Evolutionary conservation across 768 basidiomycete species (phyloP).

Genomic region (Leucosporidium creatinivorum): DNA sequence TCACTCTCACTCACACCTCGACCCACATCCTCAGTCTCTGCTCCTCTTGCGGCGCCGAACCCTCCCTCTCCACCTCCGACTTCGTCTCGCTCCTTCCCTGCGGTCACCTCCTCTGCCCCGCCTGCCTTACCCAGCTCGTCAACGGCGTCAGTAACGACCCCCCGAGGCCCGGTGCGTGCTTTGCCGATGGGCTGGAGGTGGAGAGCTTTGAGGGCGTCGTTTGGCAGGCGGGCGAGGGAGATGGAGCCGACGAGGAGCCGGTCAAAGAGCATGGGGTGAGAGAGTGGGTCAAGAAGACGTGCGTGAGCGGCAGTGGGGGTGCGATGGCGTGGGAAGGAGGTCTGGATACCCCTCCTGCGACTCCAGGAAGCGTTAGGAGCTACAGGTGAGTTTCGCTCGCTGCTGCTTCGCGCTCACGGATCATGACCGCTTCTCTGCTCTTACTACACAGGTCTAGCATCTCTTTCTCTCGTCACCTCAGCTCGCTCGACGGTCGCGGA

Average conservation of each 20-base stretch:
- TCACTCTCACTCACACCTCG: background rate
- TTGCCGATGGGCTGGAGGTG: background rate
- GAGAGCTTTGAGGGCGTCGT: background rate
- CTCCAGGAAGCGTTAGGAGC: background rate
- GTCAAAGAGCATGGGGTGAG: too few relatives aligned
- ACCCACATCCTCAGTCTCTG: background rate
- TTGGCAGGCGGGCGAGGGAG: background rate
- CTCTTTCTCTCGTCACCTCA: background rate
- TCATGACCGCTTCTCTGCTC: background rate
- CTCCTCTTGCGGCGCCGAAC: background rate
- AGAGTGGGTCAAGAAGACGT: background rate
- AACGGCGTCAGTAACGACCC: slow-evolving; percentile 6
- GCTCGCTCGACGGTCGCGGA: background rate
- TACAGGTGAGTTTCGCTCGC: background rate
- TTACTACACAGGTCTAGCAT: background rate
- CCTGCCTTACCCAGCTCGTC: slow-evolving; percentile 1
- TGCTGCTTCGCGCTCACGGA: background rate
- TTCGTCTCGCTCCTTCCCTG: slow-evolving; percentile 1
- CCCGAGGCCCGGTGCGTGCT: background rate
- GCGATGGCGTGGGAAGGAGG: background rate
- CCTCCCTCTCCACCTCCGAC: background rate
- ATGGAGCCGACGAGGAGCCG: background rate
- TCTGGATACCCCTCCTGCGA: background rate
- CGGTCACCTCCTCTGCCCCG: background rate
- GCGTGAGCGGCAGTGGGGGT: background rate